Base-by-base conservation (phyloP, 148 eudicot species). In the Fagopyrum esculentum region DNA sequence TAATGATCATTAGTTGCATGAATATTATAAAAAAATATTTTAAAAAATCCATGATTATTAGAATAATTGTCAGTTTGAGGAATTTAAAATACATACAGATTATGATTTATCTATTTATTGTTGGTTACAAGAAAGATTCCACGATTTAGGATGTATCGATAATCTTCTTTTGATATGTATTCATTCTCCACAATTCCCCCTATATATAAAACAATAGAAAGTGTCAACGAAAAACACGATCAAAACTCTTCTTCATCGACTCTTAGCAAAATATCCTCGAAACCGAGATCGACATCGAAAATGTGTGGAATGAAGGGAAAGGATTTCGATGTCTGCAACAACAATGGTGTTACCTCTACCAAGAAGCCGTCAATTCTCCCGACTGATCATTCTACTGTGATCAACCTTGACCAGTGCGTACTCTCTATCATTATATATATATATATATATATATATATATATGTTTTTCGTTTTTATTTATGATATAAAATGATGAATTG, bases 351-450 rank as follows among this genome's bases (percentile, higher is more conserved):
- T 45, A 22, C 35, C 3, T 8, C 1, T n/a, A 44, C 17, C 22
- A 19, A 15, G 78, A 43, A 17, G 75, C 55, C n/a, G 51, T 8
- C 40, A 47, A 12, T 1, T 35, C 26, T 35, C 9, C 3, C 76
- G 2, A 8, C 15, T 11, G 76, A 74, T 22, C 26, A 0, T 56
- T 16, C 76, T 74, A 60, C 22, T 2, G 12, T 54, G n/a, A 60
- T 75, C 71, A 75, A 75, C 10, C 54, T 75, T 45, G 77, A 75
- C 9, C 77, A 75, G 77, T 75, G 0, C 3, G 26, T 22, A 22
- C 26, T 22, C 26, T 22, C 26, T 22, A 22, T 22, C 26, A 22
- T 22, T 22, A 22, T 22, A 22, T 22, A 22, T 22, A 22, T 22
- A 22, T 22, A 22, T 22, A 22, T 22, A 22, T 22, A 22, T 22